Conservation (phyloP, 2,329 filamentous ascomycete species). For the Beauveria asiatica region DNA sequence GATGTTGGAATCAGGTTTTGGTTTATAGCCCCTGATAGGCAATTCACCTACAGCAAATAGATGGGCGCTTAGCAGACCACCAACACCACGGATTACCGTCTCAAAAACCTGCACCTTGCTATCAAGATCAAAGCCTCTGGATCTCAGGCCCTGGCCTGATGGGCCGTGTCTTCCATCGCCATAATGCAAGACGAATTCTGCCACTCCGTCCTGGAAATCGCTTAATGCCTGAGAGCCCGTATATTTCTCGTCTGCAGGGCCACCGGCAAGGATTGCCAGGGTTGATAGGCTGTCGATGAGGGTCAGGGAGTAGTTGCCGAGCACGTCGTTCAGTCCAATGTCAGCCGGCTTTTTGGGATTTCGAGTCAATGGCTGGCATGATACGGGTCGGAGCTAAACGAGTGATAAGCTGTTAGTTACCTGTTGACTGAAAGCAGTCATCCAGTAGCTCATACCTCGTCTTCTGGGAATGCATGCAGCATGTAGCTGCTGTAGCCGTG, state of each 20-base stretch:
- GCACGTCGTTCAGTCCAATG: conserved; percentile 84
- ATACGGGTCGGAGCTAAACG: conserved; percentile 66
- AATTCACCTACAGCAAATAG: conserved; percentile 86
- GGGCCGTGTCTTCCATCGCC: conserved; percentile 70
- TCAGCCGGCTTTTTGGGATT: conserved; percentile 72
- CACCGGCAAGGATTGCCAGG: conserved; percentile 81
- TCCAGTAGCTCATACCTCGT: conserved; percentile 51
- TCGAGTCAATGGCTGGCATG: conserved; percentile 75
- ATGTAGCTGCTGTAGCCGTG: conserved; percentile 97
- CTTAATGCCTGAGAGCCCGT: conserved; percentile 43
- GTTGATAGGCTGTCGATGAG: conserved; percentile 93
- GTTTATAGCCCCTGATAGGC: conserved; percentile 71
- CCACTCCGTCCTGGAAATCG: conserved; percentile 75
- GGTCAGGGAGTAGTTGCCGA: conserved; percentile 95
- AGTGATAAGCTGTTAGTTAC: conserved; percentile 8
- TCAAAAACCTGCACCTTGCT: conserved; percentile 99
- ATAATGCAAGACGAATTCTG: conserved; percentile 69
- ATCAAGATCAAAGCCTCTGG: conserved; percentile 83
- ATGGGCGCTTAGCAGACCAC: conserved; percentile 85
- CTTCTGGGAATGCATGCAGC: conserved; percentile 86
- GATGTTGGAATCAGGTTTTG: conserved; percentile 26
- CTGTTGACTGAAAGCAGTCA: background rate
- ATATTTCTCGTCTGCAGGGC: conserved; percentile 37
- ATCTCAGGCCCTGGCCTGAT: conserved; percentile 61
- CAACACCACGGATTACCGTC: conserved; percentile 88